Conservation (phyloP, 768 basidiomycete species). For the Suillus cothurnatus region DNA sequence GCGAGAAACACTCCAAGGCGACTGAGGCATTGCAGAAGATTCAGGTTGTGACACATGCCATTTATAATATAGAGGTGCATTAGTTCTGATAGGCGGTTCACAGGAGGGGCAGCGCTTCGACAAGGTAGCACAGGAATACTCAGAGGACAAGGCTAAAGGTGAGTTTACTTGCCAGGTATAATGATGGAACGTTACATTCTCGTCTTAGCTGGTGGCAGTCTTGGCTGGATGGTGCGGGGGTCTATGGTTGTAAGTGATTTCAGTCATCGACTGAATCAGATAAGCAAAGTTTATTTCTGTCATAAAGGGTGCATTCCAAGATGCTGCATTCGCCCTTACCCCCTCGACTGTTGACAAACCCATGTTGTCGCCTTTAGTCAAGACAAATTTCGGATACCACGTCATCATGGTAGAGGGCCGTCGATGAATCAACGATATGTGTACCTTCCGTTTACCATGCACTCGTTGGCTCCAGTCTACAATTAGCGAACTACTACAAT, state of each 20-base stretch:
- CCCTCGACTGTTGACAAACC: conserved; percentile 86
- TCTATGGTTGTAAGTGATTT: conserved; percentile 70
- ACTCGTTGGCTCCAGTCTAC: conserved; percentile 3
- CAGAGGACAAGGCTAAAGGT: conserved; percentile 92
- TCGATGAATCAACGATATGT: conserved; percentile 37
- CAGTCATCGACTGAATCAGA: background rate
- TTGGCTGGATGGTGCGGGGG: conserved; percentile 86
- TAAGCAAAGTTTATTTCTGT: conserved; percentile 9
- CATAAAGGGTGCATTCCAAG: conserved; percentile 71
- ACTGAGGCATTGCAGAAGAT: conserved; percentile 79
- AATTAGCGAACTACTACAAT: conserved; percentile 6
- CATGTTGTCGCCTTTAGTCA: conserved; percentile 68
- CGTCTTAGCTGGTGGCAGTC: conserved; percentile 71
- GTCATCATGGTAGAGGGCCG: conserved; percentile 92
- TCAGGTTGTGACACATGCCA: conserved; percentile 46
- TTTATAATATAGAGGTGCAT: background rate
- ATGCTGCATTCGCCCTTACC: conserved; percentile 80
- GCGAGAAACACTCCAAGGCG: conserved; percentile 84
- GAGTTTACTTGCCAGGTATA: conserved; percentile 8
- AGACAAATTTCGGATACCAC: conserved; percentile 85
- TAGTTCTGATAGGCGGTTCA: conserved; percentile 4
- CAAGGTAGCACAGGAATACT: conserved; percentile 88
- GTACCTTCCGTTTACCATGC: background rate
- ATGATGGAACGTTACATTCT: conserved; percentile 4
- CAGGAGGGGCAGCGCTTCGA: conserved; percentile 83